phyloP scores from a whole-genome alignment of 1,139 yeast genomes.

The Meyerozyma sp. region DNA sequence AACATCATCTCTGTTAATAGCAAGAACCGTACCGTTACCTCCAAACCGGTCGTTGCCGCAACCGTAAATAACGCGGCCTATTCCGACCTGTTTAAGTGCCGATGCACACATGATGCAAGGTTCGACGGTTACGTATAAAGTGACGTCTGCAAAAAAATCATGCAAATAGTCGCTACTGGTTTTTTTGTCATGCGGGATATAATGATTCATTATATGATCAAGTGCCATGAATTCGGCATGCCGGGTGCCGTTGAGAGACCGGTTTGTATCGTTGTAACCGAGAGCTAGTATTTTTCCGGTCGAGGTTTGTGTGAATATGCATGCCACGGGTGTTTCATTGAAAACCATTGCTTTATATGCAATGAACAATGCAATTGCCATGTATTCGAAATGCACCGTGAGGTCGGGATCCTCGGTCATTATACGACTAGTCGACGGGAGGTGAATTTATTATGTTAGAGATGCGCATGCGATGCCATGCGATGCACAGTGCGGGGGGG shows the following conservation, averaged over 20 bases:
- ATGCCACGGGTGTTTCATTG: constrained; percentile 72
- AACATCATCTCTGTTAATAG: constrained; percentile 47
- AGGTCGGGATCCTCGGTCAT: constrained; percentile 13
- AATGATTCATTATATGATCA: constrained; percentile 37
- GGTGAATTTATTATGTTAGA: background rate
- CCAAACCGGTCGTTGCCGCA: constrained; percentile 96
- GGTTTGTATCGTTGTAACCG: constrained; percentile 89
- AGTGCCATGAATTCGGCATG: constrained; percentile 92
- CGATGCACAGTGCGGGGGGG: background rate
- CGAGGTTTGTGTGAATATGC: constrained; percentile 51
- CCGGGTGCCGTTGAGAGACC: constrained; percentile 73
- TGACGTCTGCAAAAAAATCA: constrained; percentile 42
- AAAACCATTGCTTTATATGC: constrained; percentile 38
- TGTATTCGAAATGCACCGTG: constrained; percentile 22
- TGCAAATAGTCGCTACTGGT: constrained; percentile 12
- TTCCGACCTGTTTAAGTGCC: constrained; percentile 75
- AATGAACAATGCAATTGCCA: constrained; percentile 37
- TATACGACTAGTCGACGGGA: background rate
- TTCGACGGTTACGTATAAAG: constrained; percentile 89
- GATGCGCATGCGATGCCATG: background rate
- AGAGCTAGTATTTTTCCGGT: constrained; percentile 54
- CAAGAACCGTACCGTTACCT: constrained; percentile 86
- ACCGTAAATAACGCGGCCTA: constrained; percentile 74
- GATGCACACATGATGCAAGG: constrained; percentile 99
- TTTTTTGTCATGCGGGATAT: constrained; percentile 10